Evolutionary conservation across 768 basidiomycete genomes (phyloP).

Genomic region (Mycena chlorophos): DNA sequence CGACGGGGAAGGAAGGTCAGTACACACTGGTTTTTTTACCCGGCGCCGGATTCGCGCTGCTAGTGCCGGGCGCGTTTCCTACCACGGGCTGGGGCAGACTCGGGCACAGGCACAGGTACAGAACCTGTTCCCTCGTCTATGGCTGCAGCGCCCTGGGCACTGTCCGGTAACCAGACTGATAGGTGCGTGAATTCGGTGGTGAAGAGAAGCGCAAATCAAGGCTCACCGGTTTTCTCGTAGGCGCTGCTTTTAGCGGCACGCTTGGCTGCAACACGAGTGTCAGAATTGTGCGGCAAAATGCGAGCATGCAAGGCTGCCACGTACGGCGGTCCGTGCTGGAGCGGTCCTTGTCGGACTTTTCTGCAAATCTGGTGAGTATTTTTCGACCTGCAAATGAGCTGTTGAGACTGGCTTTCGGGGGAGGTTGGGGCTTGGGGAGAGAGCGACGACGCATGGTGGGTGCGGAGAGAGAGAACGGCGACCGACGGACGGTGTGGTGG

Average conservation of each 20-base stretch:
- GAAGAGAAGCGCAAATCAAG: neutral
- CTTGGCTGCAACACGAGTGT: neutral
- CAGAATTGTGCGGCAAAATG: neutral
- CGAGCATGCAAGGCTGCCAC: neutral
- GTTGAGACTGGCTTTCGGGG: neutral
- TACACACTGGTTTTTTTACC: neutral
- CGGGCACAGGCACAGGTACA: neutral
- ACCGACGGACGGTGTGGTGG: neutral
- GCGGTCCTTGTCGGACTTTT: neutral
- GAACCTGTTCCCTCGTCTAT: neutral
- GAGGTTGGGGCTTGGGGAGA: neutral
- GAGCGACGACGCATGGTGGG: neutral
- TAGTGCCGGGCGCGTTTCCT: too few relatives aligned
- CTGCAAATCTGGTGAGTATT: neutral
- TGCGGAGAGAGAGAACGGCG: neutral
- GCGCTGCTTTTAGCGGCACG: neutral
- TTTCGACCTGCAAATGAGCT: neutral
- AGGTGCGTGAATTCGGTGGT: neutral
- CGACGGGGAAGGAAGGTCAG: neutral
- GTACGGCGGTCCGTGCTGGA: neutral
- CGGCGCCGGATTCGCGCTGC: neutral
- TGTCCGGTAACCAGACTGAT: neutral
- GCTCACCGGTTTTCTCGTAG: neutral
- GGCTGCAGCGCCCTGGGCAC: neutral
- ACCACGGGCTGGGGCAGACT: neutral